A percentile compares a stretch with the other conserved stretches of the same genome.
Evolutionary conservation across 768 basidiomycete species (phyloP).

Genomic region (Boletus rubropictus): DNA sequence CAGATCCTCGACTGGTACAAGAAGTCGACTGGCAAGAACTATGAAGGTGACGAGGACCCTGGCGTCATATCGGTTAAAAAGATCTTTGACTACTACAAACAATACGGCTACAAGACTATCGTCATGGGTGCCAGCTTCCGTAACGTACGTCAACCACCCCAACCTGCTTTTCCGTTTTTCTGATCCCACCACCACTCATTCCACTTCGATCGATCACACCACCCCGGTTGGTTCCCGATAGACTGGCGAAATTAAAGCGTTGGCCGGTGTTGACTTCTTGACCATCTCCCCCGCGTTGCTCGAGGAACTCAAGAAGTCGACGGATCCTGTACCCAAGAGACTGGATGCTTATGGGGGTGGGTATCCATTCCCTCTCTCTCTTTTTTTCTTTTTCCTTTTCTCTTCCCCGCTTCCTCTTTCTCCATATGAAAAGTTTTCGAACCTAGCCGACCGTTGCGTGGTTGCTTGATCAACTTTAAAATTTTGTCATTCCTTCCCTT

Average conservation of each 20-base stretch:
- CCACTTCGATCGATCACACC: constrained; percentile 4
- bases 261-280: constrained; percentile 96
- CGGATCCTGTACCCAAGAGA: constrained; percentile 74
- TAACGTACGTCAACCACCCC: constrained; percentile 55
- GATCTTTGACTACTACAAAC: constrained; percentile 99
- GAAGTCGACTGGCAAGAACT: constrained; percentile 79
- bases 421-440: constrained; percentile 1
- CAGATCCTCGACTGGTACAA: constrained; percentile 99
- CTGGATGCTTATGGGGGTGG: constrained; percentile 62
- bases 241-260: constrained; percentile 87
- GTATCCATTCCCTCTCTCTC: constrained; percentile 23
- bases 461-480: constrained; percentile 9
- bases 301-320: constrained; percentile 86
- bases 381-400: too few relatives aligned
- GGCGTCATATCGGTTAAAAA: constrained; percentile 93
- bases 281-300: constrained; percentile 90
- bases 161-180: not conserved
- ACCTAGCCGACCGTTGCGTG: not conserved
- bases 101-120: constrained; percentile 96
- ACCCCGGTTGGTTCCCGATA: constrained; percentile 27
- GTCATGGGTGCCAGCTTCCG: constrained; percentile 99
- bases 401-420: not conserved
- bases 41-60: constrained; percentile 89
- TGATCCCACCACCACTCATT: not conserved
- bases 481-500: not conserved